Evolutionary conservation across 164 flowering plant genomes (phyloP), one percentile per base, ranked within the genome.

Genomic region (Paratinospora sagittata): DNA sequence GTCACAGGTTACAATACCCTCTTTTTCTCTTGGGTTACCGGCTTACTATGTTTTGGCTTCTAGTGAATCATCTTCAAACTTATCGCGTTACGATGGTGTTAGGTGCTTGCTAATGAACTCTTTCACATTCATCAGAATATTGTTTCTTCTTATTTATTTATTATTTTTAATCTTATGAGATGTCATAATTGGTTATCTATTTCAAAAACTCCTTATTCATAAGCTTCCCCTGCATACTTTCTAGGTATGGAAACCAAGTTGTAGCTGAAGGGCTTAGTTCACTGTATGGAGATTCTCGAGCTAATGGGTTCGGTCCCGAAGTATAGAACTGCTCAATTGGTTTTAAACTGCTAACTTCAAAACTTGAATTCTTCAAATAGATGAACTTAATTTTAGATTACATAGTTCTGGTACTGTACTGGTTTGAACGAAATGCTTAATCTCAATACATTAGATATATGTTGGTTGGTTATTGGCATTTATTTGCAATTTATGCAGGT

Each of bases 1-100:
- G 0, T 78, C 82, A 73, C 85, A 94, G 98, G 97, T 92, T 0
- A 86, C 97, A 23, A 73, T 95, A 68, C 97, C 98, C 39, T 92
- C 97, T n/a, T 92, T 88, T 81, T 90, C 97, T 64, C 94, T 95
- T 72, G 98, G 98, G 63, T 86, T 92, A 68, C 98, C 98, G 66
- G 97, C 98, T 26, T 95, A 95, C 77, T 95, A 95, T 70, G 75
- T 95, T 65, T 85, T 95, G 72, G 98, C 98, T 62, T 88, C 93
- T 13, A 88, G 92, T 60, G 98, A 95, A 72, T 88, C 98, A 63
- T 92, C 98, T 71, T 95, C 97, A 45, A 95, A 95, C 78, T 81
- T 95, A 77, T 86, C 98, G 55, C 92, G 98, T 65, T 95, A 95
- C 82, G 98, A 95, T 85, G 97, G 97, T 72, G 80, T 95, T 74